Conservation (phyloP, 2,329 filamentous ascomycete genomes). For the Pseudodiploospora longispora region DNA sequence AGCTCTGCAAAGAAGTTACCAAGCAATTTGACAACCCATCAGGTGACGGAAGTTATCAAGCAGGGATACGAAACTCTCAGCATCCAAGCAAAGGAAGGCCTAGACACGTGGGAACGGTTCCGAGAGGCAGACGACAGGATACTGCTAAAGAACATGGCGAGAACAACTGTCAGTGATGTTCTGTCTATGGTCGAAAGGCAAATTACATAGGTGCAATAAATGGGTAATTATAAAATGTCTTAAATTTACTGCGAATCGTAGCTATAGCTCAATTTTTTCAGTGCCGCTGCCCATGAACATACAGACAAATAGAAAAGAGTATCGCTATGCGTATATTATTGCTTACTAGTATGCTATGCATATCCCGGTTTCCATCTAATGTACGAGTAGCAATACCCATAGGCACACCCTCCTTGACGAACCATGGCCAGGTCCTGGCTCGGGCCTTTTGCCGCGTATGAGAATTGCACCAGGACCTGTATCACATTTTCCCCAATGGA, state of each 20-base stretch:
- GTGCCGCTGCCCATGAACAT: too few species aligned
- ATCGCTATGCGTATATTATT: too few species aligned
- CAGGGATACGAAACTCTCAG: slow-evolving; percentile 92
- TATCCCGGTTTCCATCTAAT: too few species aligned
- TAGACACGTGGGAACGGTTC: slow-evolving; percentile 80
- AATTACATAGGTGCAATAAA: neutral
- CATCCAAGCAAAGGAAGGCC: slow-evolving; percentile 78
- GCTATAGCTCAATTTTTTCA: neutral
- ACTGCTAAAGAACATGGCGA: slow-evolving; percentile 78
- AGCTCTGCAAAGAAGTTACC: slow-evolving; percentile 34
- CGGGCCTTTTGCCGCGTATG: too few species aligned
- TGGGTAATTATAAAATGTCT: too few species aligned
- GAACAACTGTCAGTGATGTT: slow-evolving; percentile 62
- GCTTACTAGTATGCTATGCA: too few species aligned
- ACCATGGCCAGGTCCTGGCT: too few species aligned
- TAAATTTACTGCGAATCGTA: neutral
- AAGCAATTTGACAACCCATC: slow-evolving; percentile 68
- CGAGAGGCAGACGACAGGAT: slow-evolving; percentile 79
- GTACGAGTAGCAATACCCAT: too few species aligned
- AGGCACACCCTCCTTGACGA: too few species aligned
- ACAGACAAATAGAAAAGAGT: too few species aligned
- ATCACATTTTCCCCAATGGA: too few species aligned
- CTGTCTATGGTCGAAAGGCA: slow-evolving; percentile 39
- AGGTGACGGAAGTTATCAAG: slow-evolving; percentile 88
- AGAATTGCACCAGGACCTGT: too few species aligned